phyloP scores from a whole-genome alignment of 2,329 filamentous ascomycete genomes.

The Aspergillus quadrilineatus region DNA sequence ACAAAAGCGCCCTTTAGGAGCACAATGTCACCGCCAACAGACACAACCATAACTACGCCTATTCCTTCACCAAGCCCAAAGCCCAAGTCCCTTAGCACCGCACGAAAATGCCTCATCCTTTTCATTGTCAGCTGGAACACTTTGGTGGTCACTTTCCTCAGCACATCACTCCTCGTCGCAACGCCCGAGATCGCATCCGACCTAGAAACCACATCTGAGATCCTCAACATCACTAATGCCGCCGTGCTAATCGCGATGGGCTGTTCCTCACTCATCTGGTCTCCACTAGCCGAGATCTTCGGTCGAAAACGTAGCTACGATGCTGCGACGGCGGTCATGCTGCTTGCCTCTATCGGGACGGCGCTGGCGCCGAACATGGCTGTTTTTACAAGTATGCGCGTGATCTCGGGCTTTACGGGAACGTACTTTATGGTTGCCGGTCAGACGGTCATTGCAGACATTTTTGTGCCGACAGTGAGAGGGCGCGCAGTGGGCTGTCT shows the following conservation, averaged over 20 bases:
- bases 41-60: too few relatives aligned
- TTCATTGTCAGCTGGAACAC: neutral
- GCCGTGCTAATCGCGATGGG: conserved; percentile 73
- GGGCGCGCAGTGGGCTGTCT: conserved; percentile 74
- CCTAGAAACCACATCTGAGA: conserved; percentile 63
- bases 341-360: conserved; percentile 58
- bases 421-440: conserved; percentile 75
- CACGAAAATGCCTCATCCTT: neutral
- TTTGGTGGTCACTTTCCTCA: neutral
- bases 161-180: conserved; percentile 68
- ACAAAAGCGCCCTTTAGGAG: too few relatives aligned
- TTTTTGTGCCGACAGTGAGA: conserved; percentile 65
- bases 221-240: conserved; percentile 73
- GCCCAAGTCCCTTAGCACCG: too few relatives aligned
- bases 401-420: conserved; percentile 72
- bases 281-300: conserved; percentile 66
- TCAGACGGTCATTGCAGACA: conserved; percentile 66
- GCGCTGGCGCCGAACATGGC: conserved; percentile 69
- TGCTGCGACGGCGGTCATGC: conserved; percentile 22
- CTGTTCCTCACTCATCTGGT: conserved; percentile 67
- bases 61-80: too few relatives aligned
- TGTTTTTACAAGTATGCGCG: conserved; percentile 70
- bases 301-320: conserved; percentile 49
- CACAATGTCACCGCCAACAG: too few relatives aligned
- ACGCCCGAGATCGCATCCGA: conserved; percentile 69